Evolutionary conservation across 140 eudicot genomes (phyloP).

Genomic region (Oenanthe javanica): DNA sequence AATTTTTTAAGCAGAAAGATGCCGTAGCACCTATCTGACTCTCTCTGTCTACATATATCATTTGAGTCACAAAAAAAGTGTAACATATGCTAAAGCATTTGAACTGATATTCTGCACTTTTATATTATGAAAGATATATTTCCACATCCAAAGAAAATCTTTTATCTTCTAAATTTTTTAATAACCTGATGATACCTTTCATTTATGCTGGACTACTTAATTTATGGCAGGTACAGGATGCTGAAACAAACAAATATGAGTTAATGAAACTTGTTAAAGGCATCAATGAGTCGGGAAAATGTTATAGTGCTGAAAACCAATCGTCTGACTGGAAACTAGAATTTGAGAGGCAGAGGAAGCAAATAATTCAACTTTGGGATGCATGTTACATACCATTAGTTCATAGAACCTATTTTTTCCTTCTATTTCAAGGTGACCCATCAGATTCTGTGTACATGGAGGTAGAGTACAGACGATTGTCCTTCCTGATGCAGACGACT

Average conservation of each 20-base stretch:
- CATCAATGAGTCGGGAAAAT: neutral
- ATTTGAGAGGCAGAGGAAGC: conserved; percentile 59
- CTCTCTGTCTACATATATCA: neutral
- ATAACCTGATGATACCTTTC: neutral
- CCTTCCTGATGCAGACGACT: conserved; percentile 47
- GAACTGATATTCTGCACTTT: neutral
- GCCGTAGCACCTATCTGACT: neutral
- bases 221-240: neutral
- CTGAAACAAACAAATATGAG: conserved; percentile 1
- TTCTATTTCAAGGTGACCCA: conserved; percentile 72
- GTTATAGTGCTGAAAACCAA: conserved; percentile 8
- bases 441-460: conserved; percentile 82
- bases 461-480: conserved; percentile 75
- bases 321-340: conserved; percentile 36
- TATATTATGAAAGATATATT: neutral
- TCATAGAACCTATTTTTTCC: conserved; percentile 65
- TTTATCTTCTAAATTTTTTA: neutral
- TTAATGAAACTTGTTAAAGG: neutral
- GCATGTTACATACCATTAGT: conserved; percentile 63
- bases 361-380: conserved; percentile 72
- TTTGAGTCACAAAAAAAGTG: neutral
- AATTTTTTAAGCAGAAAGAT: neutral
- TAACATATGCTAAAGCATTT: neutral
- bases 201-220: neutral
- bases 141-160: neutral